Evolutionary conservation across 140 eudicot species (phyloP), one percentile per base, ranked within the genome.

Genomic region (Stevia rebaudiana): DNA sequence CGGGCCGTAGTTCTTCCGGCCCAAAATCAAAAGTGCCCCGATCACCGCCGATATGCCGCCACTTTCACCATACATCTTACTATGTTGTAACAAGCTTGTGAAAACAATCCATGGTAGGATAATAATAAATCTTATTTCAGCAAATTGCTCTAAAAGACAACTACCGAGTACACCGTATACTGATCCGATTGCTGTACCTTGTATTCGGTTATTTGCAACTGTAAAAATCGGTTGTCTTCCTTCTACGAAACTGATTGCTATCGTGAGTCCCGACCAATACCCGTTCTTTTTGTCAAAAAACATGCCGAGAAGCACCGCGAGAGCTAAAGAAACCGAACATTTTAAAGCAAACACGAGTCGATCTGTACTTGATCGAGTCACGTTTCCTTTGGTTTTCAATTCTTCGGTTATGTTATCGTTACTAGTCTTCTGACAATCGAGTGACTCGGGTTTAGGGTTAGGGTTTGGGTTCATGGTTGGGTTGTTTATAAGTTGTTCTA

Each of bases 171-270:
- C 92, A 4, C 95, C 95, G 30, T 89, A 86, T 11, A 75, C 90
- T 3, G 97, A 76, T 3, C 97, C 97, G 19, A 89, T 74, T 8
- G 97, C 97, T 1, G 97, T 89, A 21, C 97, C 97, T 79, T 89
- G 97, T 50, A 78, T 79, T 16, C 95, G 79, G 18, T 89, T 80
- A 65, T 89, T 86, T 44, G 97, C 82, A 33, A 74, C 68, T 6
- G 91, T 83, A 52, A 89, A 77, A 8, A 77, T 68, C 5, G 95
- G 83, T 11, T 81, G 86, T 49, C 68, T 63, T 33, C 86, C 80
- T 13, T 82, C 78, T 3, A 69, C 92, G 41, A 89, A 86, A 67
- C 92, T 86, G 66, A 89, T 81, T 46, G 97, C 95, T 1, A 89
- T 83, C 2, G 95, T 77, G 50, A 89, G 91, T 5, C 97, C 95